Conservation (phyloP, 164 flowering plant species). For the Paratinospora sagittata region DNA sequence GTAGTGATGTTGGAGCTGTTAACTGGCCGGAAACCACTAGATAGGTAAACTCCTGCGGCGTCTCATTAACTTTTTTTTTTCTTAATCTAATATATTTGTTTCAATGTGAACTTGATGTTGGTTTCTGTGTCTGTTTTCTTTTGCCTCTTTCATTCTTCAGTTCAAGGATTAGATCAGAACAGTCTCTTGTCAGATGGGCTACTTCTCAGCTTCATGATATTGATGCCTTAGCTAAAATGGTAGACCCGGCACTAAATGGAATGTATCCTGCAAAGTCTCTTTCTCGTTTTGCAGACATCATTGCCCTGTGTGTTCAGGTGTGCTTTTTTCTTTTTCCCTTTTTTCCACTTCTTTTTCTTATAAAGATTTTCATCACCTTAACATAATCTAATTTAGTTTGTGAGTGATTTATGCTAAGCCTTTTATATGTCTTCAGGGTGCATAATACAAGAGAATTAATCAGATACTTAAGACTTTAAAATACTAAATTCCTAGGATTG, state of each 20-base stretch:
- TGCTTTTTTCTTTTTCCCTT: background rate
- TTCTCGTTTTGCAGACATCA: constrained; percentile 91
- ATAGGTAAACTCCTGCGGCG: constrained; percentile 47
- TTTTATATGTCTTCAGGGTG: no score
- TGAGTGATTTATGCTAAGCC: background rate
- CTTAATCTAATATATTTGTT: background rate
- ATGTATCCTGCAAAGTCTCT: constrained; percentile 94
- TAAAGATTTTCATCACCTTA: background rate
- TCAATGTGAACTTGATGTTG: background rate
- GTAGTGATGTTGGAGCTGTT: constrained; percentile 92
- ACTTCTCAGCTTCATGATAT: constrained; percentile 97
- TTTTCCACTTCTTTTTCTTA: background rate
- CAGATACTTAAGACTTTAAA: no score
- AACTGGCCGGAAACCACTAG: constrained; percentile 92
- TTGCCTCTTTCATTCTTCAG: constrained; percentile 26
- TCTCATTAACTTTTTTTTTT: background rate
- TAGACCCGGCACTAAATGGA: constrained; percentile 80
- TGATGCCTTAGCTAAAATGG: constrained; percentile 92
- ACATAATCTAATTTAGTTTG: background rate
- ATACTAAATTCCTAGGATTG: no score
- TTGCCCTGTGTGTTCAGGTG: constrained; percentile 98
- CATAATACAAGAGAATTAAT: no score
- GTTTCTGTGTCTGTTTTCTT: constrained; percentile 5
- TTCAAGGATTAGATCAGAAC: constrained; percentile 83
- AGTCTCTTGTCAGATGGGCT: constrained; percentile 96